phyloP scores from a whole-genome alignment of 352 stramenopile species.

The Saprolegnia diclina region DNA sequence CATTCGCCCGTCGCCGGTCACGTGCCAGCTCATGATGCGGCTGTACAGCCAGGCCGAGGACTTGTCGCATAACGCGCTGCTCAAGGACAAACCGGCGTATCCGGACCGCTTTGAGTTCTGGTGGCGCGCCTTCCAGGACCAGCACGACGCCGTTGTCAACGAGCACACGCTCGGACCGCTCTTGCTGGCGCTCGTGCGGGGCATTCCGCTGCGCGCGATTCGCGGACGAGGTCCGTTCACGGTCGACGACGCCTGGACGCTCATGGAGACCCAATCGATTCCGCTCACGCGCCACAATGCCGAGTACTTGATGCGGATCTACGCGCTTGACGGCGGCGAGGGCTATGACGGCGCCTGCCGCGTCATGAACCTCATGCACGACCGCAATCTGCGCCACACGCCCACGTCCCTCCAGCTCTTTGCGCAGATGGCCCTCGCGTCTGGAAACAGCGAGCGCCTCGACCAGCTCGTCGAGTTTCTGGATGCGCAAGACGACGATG shows the following conservation, averaged over 20 bases:
- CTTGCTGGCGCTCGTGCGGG: background rate
- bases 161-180: constrained; percentile 14
- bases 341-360: background rate
- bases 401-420: background rate
- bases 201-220: background rate
- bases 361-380: constrained; percentile 19
- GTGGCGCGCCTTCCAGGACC: constrained; percentile 20
- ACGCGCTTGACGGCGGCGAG: background rate
- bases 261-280: constrained; percentile 4
- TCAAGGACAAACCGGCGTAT: background rate
- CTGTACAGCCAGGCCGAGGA: constrained; percentile 13
- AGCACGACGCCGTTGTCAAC: background rate
- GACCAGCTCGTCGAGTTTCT: background rate
- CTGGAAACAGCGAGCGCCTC: background rate
- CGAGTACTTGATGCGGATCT: constrained; percentile 14
- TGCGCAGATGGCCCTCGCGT: background rate
- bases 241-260: background rate
- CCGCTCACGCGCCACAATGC: background rate
- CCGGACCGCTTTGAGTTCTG: constrained; percentile 18
- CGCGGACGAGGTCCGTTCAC: background rate
- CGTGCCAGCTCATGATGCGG: constrained; percentile 16
- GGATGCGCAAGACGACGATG: background rate
- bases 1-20: background rate
- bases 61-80: background rate
- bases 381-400: background rate